Evolutionary conservation across 2,329 filamentous ascomycete genomes (phyloP).

Genomic region (Phyllosticta ampelicida): DNA sequence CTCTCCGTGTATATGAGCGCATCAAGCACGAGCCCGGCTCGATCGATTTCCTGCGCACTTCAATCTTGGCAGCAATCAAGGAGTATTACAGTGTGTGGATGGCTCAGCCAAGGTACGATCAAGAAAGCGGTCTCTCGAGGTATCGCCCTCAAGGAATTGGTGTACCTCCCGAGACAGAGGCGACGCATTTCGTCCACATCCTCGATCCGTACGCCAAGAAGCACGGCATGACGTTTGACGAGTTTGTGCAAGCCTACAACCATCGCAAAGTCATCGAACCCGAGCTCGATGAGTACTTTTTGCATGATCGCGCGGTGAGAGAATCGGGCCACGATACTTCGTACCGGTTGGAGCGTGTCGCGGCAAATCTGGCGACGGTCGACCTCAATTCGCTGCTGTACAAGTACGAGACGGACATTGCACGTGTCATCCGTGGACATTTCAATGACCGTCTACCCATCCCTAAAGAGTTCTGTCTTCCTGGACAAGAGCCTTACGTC

Average conservation of each 20-base stretch:
- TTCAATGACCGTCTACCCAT: constrained; percentile 78
- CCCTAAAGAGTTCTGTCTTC: constrained; percentile 68
- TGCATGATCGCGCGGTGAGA: constrained; percentile 89
- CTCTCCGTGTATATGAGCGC: constrained; percentile 81
- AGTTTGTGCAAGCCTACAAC: constrained; percentile 89
- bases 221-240: constrained; percentile 66
- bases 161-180: constrained; percentile 85
- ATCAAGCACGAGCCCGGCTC: constrained; percentile 79
- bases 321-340: constrained; percentile 96
- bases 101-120: constrained; percentile 59
- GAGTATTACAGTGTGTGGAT: constrained; percentile 91
- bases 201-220: constrained; percentile 75
- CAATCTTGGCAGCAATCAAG: constrained; percentile 88
- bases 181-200: constrained; percentile 74
- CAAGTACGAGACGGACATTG: constrained; percentile 95
- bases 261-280: constrained; percentile 64
- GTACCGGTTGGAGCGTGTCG: constrained; percentile 81
- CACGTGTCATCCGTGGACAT: constrained; percentile 68
- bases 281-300: constrained; percentile 86
- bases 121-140: constrained; percentile 65
- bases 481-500: constrained; percentile 51
- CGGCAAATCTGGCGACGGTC: constrained; percentile 81
- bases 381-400: constrained; percentile 91
- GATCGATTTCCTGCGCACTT: constrained; percentile 66
- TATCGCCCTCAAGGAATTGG: constrained; percentile 77